Evolutionary conservation across 495 filamentous ascomycete genomes (phyloP).

Genomic region (Poronia punctata): DNA sequence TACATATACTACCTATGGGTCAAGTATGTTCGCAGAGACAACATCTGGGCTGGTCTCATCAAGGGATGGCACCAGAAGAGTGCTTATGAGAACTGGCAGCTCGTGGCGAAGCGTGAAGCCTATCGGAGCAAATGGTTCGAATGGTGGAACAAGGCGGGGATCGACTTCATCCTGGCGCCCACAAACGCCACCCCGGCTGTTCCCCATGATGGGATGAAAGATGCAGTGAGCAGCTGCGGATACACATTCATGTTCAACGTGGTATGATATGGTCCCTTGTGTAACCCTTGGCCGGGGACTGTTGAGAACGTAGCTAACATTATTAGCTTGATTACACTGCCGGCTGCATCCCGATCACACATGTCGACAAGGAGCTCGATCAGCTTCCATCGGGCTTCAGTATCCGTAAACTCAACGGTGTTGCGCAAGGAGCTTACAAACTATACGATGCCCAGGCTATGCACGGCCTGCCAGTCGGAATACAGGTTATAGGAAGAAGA

Average conservation of each 20-base stretch:
- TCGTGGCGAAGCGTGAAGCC: constrained; percentile 67
- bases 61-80: constrained; percentile 62
- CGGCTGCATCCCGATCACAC: constrained; percentile 80
- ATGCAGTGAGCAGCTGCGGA: constrained; percentile 80
- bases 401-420: constrained; percentile 61
- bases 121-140: constrained; percentile 72
- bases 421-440: constrained; percentile 78
- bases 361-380: constrained; percentile 67
- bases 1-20: constrained; percentile 87
- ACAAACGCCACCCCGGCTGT: constrained; percentile 87
- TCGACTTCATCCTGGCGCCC: constrained; percentile 79
- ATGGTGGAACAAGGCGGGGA: constrained; percentile 67
- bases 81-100: constrained; percentile 72
- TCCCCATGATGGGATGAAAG: constrained; percentile 78
- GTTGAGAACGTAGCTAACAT: constrained; percentile 2
- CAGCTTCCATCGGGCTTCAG: constrained; percentile 51
- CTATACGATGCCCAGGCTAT: constrained; percentile 79
- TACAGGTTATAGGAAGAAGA: constrained; percentile 79
- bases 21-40: constrained; percentile 70
- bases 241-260: constrained; percentile 97
- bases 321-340: constrained; percentile 72
- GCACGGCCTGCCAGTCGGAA: constrained; percentile 79
- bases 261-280: constrained; percentile 40
- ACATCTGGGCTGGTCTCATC: constrained; percentile 71
- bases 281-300: not conserved